Evolutionary conservation across 1,139 yeast species (phyloP), one percentile per base, ranked within the genome.

Genomic region (Chernovozyma aurita): DNA sequence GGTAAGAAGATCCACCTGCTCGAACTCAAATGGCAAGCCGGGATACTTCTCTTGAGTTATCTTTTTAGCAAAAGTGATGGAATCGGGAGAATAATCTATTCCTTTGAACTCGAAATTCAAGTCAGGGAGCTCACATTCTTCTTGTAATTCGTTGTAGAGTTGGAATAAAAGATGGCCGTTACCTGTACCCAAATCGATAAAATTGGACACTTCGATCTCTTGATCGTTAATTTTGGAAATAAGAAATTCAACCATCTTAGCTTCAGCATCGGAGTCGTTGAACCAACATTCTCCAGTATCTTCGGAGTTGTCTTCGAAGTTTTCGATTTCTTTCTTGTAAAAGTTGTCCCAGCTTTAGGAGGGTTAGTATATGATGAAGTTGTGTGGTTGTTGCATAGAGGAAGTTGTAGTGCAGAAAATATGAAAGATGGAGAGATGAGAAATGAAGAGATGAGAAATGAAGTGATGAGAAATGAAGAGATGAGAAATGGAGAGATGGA

Each of bases 261-360:
- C 70, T 53, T 90, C 97, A 1, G 98, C 97, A 51, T 84, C 88
- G 12, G 87, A 82, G 51, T 94, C 97, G 45, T 84, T 81, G 57
- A 92, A 92, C 98, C 98, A 94, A 55, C 90, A 77, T 58, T 92
- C 98, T 2, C 98, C 98, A 1, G 90, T 80, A 54, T 92, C 97
- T 15, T 80, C 73, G 14, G 82, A 76, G 53, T 90, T 85, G 22
- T 76, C 74, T 30, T 68, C 56, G 52, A 85, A 90, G 59, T 90
- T 90, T 30, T 59, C 51, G 45, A 77, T 73, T 54, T 92, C 98
- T 26, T 75, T 56, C 30, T 75, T 63, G 59, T 92, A 92, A 55
- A 92, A 86, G 39, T 80, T 74, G 57, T 92, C 90, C 98, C 98
- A 92, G 65, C 80, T 71, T 41, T 20, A n/a, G n/a, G n/a, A n/a